Conservation (phyloP, 2,329 filamentous ascomycete genomes). For the Exophiala bonariae region DNA sequence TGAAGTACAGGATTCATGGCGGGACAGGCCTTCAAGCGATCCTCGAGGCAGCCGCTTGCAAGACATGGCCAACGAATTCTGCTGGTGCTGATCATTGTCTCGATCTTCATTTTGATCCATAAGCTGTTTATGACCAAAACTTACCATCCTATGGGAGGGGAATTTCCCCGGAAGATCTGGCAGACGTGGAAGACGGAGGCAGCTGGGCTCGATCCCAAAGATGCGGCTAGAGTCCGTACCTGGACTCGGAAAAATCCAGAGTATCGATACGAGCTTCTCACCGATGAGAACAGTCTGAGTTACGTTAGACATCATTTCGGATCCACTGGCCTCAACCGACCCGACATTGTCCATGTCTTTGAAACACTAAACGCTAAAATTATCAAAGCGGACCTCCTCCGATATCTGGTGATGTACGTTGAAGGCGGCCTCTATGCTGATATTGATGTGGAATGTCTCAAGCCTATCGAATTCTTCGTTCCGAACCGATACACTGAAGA, state of each 20-base stretch:
- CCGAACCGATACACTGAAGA: constrained; percentile 60
- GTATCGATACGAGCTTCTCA: constrained; percentile 67
- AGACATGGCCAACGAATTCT: neutral
- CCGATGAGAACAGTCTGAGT: constrained; percentile 64
- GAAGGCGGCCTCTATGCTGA: constrained; percentile 62
- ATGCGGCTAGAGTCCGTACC: constrained; percentile 59
- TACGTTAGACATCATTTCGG: constrained; percentile 70
- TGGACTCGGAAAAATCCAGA: constrained; percentile 68
- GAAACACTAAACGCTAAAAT: constrained; percentile 61
- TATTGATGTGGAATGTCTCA: constrained; percentile 59
- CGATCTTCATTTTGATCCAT: neutral
- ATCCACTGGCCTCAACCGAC: constrained; percentile 63
- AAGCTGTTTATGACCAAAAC: too few species aligned
- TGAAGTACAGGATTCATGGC: neutral
- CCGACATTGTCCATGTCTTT: constrained; percentile 64
- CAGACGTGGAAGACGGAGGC: constrained; percentile 73
- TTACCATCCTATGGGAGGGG: too few species aligned
- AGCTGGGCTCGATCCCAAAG: constrained; percentile 63
- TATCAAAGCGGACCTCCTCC: constrained; percentile 64
- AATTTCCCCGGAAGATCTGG: constrained; percentile 70
- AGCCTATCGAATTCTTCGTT: constrained; percentile 57
- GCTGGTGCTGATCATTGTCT: neutral
- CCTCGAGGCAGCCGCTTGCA: neutral
- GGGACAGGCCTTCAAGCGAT: neutral
- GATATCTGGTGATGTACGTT: constrained; percentile 67